These are phyloP conservation scores for Rhizopogon salebrosus DNA, from an alignment of 768 basidiomycete species.

Conservation along the genomic window DNA sequence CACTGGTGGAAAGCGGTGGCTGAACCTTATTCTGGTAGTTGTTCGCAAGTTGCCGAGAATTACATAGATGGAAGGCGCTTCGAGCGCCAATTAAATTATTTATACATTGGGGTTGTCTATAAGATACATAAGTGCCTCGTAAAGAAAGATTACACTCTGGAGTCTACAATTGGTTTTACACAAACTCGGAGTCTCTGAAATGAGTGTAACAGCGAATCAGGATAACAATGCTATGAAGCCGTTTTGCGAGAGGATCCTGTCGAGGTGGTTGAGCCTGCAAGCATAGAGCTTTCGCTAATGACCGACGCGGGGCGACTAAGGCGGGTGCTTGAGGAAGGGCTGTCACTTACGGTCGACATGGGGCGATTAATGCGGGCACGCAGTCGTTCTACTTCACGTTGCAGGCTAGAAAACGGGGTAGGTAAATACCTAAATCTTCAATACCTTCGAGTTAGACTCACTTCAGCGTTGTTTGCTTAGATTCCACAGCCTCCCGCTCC, in stretches of 20 bases:
- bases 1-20: constrained; percentile 14
- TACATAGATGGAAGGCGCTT: too few species aligned
- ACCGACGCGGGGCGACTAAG: constrained; percentile 50
- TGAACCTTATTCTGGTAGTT: constrained; percentile 29
- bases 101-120: neutral
- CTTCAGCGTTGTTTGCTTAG: constrained; percentile 66
- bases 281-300: constrained; percentile 16
- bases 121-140: neutral
- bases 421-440: neutral
- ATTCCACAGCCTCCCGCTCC: constrained; percentile 71
- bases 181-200: neutral
- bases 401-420: constrained; percentile 34
- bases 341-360: constrained; percentile 28
- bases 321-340: constrained; percentile 28
- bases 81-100: neutral
- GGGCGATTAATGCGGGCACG: constrained; percentile 62
- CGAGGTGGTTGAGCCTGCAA: constrained; percentile 11
- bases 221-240: constrained; percentile 13
- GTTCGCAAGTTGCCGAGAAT: constrained; percentile 19
- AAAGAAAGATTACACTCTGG: neutral
- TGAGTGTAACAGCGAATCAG: neutral
- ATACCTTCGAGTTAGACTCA: constrained; percentile 27
- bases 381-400: constrained; percentile 65
- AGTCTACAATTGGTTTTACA: neutral
- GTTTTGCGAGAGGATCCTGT: constrained; percentile 24